Evolutionary conservation across 441 rosid species (phyloP), one percentile per base, ranked within the genome.

Genomic region (Arabidopsis lyrata): DNA sequence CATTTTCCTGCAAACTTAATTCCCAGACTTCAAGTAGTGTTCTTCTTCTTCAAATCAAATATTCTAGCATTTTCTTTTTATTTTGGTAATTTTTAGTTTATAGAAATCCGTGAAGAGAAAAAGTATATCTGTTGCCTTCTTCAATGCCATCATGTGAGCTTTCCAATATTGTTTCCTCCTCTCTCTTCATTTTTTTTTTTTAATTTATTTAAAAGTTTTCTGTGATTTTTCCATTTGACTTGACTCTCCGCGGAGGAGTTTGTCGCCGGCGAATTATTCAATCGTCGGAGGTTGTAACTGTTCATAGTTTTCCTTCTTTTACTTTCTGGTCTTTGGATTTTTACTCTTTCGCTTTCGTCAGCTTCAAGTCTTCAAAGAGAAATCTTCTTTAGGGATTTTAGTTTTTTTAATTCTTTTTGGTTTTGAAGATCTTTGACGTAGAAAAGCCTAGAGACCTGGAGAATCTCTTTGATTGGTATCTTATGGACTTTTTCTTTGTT

Each of bases 381-480:
- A 63, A 55, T 27, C 58, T 7, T 62, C 74, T 76, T 76, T 53
- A 54, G 64, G 48, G 47, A 5, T 27, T 61, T 74, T n/a, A n/a
- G n/a, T 74, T 61, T 7, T 2, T 10, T 48, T 5, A 2, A 2
- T 15, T 12, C 3, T 32, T 61, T 72, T 66, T 57, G 18, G 16
- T 32, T 9, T 76, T 32, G 72, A 70, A 65, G 76, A 70, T 77
- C 80, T 71, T 77, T 77, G 76, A 70, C 80, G 71, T 49, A 12
- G 76, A 63, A 70, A 76, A 70, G 80, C 72, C 41, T 38, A 56
- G 0, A 4, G 48, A 70, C 63, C 72, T 64, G 56, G 52, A 36
- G 80, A 70, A 70, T 76, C 80, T 76, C 75, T 69, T 76, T 69
- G 79, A 68, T 45, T 62, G 49, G 76, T 31, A 77, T 70, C 80